Conservation (phyloP, 83 land plant genomes). For the Picea engelmannii region DNA sequence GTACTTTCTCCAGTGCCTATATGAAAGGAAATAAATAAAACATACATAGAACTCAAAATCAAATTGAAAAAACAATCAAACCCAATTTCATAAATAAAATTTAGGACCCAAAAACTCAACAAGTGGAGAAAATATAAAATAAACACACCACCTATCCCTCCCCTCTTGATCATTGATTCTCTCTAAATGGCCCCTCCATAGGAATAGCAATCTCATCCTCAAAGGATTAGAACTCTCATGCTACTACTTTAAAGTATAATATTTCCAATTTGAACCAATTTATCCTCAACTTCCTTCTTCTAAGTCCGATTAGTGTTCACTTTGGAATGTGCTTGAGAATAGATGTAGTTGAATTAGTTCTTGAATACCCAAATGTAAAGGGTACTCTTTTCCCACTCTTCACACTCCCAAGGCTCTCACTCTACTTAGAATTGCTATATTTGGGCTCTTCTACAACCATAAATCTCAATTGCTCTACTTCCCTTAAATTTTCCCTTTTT, state of each 20-base stretch:
- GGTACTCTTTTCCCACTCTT: neutral
- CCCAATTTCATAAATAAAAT: too few species aligned
- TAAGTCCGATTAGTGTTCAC: neutral
- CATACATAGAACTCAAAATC: too few species aligned
- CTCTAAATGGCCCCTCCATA: slow-evolving; percentile 38
- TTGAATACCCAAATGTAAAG: neutral
- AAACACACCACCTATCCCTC: slow-evolving; percentile 32
- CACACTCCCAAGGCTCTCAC: neutral
- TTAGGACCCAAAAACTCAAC: neutral
- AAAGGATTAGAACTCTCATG: too few species aligned
- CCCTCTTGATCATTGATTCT: slow-evolving; percentile 42
- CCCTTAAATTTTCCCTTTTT: neutral
- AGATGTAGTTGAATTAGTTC: slow-evolving; percentile 6
- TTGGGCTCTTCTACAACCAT: slow-evolving; percentile 7
- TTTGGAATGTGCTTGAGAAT: slow-evolving; percentile 3
- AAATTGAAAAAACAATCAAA: too few species aligned
- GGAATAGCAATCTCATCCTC: slow-evolving; percentile 13
- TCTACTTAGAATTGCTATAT: neutral
- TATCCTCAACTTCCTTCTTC: neutral
- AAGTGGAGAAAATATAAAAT: neutral
- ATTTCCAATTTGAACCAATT: too few species aligned
- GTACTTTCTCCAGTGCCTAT: too few species aligned
- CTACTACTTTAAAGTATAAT: too few species aligned
- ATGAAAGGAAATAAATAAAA: too few species aligned
- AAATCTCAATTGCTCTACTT: slow-evolving; percentile 1